phyloP scores from a whole-genome alignment of 1,284 basidiomycete genomes.

The Apiotrichum montevideense region DNA sequence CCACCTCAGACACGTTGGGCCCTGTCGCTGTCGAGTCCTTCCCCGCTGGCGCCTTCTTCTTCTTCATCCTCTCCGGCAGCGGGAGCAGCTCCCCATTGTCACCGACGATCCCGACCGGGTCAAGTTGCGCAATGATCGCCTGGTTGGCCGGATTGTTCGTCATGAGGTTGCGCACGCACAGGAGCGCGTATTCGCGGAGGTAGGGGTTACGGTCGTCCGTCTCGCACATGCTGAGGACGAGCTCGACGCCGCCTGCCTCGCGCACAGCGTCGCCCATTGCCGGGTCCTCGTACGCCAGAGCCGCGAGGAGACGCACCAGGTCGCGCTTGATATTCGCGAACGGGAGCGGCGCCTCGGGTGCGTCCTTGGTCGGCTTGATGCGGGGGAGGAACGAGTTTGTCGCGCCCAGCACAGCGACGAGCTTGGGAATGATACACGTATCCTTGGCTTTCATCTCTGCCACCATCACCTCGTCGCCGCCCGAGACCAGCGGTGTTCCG shows the following conservation, averaged over 20 bases:
- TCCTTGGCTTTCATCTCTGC: slow-evolving; percentile 31
- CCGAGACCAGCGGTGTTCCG: background rate
- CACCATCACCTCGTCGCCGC: slow-evolving; percentile 26
- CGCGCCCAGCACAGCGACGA: slow-evolving; percentile 61
- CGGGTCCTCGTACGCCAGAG: slow-evolving; percentile 60
- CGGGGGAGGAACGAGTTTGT: slow-evolving; percentile 70
- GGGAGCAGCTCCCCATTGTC: slow-evolving; percentile 56
- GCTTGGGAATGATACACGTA: slow-evolving; percentile 54
- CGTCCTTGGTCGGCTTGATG: slow-evolving; percentile 52
- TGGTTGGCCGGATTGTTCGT: slow-evolving; percentile 71
- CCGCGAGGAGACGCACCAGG: slow-evolving; percentile 70
- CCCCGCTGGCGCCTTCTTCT: slow-evolving; percentile 4
- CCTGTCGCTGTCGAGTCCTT: too few relatives aligned
- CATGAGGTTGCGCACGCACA: slow-evolving; percentile 71
- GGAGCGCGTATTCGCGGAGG: slow-evolving; percentile 80
- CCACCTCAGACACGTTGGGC: too few relatives aligned
- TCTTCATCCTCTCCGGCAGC: slow-evolving; percentile 42
- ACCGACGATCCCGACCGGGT: slow-evolving; percentile 54
- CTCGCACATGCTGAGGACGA: slow-evolving; percentile 78
- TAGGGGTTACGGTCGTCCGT: slow-evolving; percentile 85
- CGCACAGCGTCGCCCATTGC: slow-evolving; percentile 67
- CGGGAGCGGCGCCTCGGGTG: slow-evolving; percentile 51
- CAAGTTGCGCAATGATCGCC: slow-evolving; percentile 64
- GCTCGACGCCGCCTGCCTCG: slow-evolving; percentile 62
- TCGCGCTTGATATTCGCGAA: slow-evolving; percentile 59